Evolutionary conservation across 208 protist genomes (phyloP).

Genomic region (Leishmania mexicana): DNA sequence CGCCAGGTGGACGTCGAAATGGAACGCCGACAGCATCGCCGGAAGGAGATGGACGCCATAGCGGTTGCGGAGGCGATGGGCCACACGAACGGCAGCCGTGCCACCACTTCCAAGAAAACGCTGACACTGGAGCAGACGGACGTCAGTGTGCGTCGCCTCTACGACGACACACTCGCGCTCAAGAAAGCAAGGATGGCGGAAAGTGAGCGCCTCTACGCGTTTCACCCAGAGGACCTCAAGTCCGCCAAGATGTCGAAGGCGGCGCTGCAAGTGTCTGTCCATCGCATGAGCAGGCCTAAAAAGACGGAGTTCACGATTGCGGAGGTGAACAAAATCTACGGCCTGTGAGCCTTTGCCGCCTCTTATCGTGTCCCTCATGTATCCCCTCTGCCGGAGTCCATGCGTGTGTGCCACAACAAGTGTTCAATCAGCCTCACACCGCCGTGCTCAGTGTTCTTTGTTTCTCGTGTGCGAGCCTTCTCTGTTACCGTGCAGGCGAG

Average conservation of each 20-base stretch:
- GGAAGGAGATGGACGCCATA: constrained; percentile 41
- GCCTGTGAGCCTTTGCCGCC: constrained; percentile 27
- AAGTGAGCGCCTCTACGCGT: constrained; percentile 65
- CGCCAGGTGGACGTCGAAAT: constrained; percentile 86
- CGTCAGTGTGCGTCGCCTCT: constrained; percentile 63
- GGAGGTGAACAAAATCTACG: constrained; percentile 90
- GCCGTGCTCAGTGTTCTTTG: neutral
- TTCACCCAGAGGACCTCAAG: constrained; percentile 39
- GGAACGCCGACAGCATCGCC: constrained; percentile 45
- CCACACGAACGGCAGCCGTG: neutral
- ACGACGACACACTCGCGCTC: constrained; percentile 62
- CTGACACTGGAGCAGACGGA: constrained; percentile 43
- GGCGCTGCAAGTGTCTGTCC: constrained; percentile 67
- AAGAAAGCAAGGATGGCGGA: constrained; percentile 68
- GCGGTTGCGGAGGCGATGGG: constrained; percentile 12
- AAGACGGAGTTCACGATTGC: constrained; percentile 77
- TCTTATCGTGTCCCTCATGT: neutral
- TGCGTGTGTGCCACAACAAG: neutral
- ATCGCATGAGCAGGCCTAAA: constrained; percentile 73
- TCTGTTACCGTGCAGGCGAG: neutral
- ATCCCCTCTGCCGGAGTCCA: neutral
- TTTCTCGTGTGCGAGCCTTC: neutral
- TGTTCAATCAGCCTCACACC: neutral
- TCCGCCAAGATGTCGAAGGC: constrained; percentile 51
- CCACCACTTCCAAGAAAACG: neutral